Conservation (phyloP, 2,329 filamentous ascomycete species). For the Penicillium sp. region DNA sequence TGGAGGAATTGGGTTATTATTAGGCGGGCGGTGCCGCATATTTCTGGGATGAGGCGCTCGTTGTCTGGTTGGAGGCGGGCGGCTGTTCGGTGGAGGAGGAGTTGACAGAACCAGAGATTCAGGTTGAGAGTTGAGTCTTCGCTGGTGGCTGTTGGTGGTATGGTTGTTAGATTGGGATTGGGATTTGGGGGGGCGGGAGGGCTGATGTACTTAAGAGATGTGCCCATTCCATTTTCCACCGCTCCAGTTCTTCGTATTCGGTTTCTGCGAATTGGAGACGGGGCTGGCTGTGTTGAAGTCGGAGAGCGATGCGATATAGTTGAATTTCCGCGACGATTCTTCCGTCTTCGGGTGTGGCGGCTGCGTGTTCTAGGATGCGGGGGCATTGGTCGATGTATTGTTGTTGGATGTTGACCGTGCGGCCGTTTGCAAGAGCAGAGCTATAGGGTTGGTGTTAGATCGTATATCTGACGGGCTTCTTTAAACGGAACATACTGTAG, state of each 20-base stretch:
- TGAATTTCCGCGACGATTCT: conserved; percentile 36
- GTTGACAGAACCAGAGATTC: conserved; percentile 38
- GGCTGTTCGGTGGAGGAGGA: conserved; percentile 36
- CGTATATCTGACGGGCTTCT: no score
- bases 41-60: conserved; percentile 29
- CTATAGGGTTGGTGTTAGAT: conserved; percentile 19
- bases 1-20: conserved; percentile 34
- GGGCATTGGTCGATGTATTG: conserved; percentile 34
- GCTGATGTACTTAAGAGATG: conserved; percentile 32
- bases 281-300: conserved; percentile 27
- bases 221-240: conserved; percentile 38
- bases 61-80: conserved; percentile 28
- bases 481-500: conserved; percentile 28
- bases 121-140: conserved; percentile 34
- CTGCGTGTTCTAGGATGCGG: conserved; percentile 33
- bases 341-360: conserved; percentile 32
- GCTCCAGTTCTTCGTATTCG: conserved; percentile 36
- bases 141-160: conserved; percentile 23
- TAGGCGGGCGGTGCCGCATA: conserved; percentile 32
- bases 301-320: conserved; percentile 32
- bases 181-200: background rate
- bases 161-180: background rate
- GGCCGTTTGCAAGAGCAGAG: conserved; percentile 34
- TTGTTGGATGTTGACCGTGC: conserved; percentile 31
- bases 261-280: conserved; percentile 29